Evolutionary conservation across 176 grass and related monocot species (phyloP).

Genomic region (Carex littledalei): DNA sequence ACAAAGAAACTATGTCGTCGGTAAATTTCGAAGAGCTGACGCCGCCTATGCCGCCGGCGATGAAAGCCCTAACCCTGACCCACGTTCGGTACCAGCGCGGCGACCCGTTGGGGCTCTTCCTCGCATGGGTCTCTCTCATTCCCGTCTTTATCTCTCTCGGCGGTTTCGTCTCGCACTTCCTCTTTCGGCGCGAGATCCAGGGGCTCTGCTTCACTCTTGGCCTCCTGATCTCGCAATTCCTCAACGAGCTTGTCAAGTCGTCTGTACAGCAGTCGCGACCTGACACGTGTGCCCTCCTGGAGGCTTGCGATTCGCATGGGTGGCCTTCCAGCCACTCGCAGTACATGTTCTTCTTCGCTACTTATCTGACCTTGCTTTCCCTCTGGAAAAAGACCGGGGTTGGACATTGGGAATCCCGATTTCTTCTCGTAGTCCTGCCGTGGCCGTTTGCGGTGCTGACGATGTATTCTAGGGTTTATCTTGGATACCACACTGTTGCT

Average conservation of each 20-base stretch:
- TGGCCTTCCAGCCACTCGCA: slow-evolving; percentile 96
- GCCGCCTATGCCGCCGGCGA: slow-evolving; percentile 36
- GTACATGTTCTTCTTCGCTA: slow-evolving; percentile 96
- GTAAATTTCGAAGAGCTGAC: slow-evolving; percentile 58
- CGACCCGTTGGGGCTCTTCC: slow-evolving; percentile 63
- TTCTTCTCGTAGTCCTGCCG: slow-evolving; percentile 37
- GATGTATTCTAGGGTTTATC: slow-evolving; percentile 92
- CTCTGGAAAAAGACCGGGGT: slow-evolving; percentile 19
- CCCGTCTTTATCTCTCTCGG: slow-evolving; percentile 94
- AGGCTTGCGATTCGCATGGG: slow-evolving; percentile 85
- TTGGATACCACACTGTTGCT: slow-evolving; percentile 81
- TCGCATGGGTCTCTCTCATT: slow-evolving; percentile 93
- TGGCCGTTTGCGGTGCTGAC: slow-evolving; percentile 87
- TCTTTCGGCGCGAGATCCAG: slow-evolving; percentile 96
- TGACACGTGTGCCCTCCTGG: slow-evolving; percentile 60
- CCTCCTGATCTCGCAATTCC: slow-evolving; percentile 60
- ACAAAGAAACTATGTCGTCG: not conserved
- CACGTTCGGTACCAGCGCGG: slow-evolving; percentile 77
- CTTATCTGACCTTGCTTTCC: slow-evolving; percentile 69
- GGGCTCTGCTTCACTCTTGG: slow-evolving; percentile 70
- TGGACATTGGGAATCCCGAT: slow-evolving; percentile 9
- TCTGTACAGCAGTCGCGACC: slow-evolving; percentile 87
- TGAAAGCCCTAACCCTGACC: slow-evolving; percentile 88
- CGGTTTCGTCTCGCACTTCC: slow-evolving; percentile 90
- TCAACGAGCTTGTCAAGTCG: slow-evolving; percentile 87